These are phyloP conservation scores for Acanthochlamys bracteata DNA, from an alignment of 106 monocot genomes.

Conservation along the genomic window DNA sequence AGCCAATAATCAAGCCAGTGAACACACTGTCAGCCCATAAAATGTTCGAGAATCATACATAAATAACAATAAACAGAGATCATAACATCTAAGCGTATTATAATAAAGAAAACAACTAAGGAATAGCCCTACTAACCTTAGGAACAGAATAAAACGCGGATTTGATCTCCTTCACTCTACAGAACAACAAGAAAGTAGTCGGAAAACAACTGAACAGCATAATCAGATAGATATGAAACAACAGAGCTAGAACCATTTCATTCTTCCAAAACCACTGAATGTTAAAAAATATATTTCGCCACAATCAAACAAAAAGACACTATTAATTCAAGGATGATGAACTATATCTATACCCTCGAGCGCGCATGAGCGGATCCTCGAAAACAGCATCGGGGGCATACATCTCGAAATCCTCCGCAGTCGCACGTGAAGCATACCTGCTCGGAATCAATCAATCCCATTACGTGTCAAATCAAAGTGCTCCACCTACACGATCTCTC, in stretches of 20 bases:
- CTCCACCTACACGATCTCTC: background rate
- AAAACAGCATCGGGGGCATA: slow-evolving; percentile 62
- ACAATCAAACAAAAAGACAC: background rate
- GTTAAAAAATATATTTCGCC: background rate
- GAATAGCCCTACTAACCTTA: slow-evolving; percentile 27
- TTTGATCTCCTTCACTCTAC: slow-evolving; percentile 68
- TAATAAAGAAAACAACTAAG: background rate
- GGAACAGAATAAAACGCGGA: slow-evolving; percentile 59
- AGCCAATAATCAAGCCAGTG: too few relatives aligned
- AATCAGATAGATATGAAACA: background rate
- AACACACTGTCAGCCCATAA: too few relatives aligned
- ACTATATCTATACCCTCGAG: slow-evolving; percentile 33
- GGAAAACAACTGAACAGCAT: background rate
- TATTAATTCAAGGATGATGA: background rate
- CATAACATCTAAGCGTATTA: background rate
- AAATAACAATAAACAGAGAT: background rate
- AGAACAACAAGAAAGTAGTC: slow-evolving; percentile 1
- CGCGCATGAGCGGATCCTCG: slow-evolving; percentile 69
- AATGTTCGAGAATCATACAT: too few relatives aligned
- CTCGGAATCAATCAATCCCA: background rate
- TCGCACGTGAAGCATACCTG: slow-evolving; percentile 55
- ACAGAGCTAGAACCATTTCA: too few relatives aligned
- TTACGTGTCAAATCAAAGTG: too few relatives aligned
- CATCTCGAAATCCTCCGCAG: slow-evolving; percentile 65
- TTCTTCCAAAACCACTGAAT: background rate